Evolutionary conservation across 495 filamentous ascomycete genomes (phyloP).

Genomic region (Parmelia sp.): DNA sequence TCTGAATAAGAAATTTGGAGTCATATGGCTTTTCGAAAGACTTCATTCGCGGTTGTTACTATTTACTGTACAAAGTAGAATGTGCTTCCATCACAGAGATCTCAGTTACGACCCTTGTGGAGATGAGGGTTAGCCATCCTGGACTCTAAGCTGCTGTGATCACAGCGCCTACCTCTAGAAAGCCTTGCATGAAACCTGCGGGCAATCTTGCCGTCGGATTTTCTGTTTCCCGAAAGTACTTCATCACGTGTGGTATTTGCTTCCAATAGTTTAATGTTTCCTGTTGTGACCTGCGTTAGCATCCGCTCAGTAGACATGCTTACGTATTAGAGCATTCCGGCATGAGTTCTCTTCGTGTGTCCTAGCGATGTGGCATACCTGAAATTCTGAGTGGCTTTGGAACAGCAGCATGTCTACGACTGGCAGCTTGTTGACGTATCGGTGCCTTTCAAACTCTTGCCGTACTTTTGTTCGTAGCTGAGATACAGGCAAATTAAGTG

Average conservation of each 20-base stretch:
- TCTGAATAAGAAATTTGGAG: neutral
- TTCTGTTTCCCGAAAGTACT: slow-evolving; percentile 91
- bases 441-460: slow-evolving; percentile 94
- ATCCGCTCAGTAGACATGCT: neutral
- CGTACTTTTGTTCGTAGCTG: slow-evolving; percentile 86
- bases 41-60: slow-evolving; percentile 5
- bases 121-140: neutral
- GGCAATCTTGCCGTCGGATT: slow-evolving; percentile 73
- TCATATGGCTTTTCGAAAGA: neutral
- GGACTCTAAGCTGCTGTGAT: neutral
- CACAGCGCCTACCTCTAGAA: slow-evolving; percentile 64
- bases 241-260: slow-evolving; percentile 91
- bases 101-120: slow-evolving; percentile 28
- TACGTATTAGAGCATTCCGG: neutral
- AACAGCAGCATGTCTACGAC: slow-evolving; percentile 84
- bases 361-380: slow-evolving; percentile 44
- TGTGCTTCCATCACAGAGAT: neutral
- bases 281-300: slow-evolving; percentile 37
- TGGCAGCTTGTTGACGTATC: slow-evolving; percentile 81
- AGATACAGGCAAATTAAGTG: slow-evolving; percentile 79
- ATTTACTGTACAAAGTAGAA: slow-evolving; percentile 11
- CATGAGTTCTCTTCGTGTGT: neutral
- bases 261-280: slow-evolving; percentile 99
- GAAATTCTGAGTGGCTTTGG: slow-evolving; percentile 83
- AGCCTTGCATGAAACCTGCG: slow-evolving; percentile 81